Evolutionary conservation across 805 yeast species (phyloP).

Genomic region (Yarrowia bubula): DNA sequence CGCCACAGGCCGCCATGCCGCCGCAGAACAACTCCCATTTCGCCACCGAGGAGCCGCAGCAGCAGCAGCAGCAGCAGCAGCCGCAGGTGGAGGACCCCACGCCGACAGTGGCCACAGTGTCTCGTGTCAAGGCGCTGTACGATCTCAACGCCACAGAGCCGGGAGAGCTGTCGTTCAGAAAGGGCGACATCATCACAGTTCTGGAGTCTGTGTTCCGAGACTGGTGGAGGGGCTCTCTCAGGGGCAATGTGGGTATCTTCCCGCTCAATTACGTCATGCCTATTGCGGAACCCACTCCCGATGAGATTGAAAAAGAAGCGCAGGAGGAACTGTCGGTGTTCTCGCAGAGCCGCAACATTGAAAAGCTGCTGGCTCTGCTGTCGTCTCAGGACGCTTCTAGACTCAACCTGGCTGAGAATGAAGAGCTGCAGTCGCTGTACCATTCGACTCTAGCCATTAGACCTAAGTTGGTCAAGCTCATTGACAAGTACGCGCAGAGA

Average conservation of each 20-base stretch:
- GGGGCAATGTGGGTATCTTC: slow-evolving; percentile 81
- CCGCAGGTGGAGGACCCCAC: slow-evolving; percentile 26
- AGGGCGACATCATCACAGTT: slow-evolving; percentile 85
- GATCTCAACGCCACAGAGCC: slow-evolving; percentile 75
- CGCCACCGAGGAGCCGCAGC: background rate
- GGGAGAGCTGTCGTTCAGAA: slow-evolving; percentile 81
- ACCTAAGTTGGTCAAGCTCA: slow-evolving; percentile 66
- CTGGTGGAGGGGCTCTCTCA: slow-evolving; percentile 91
- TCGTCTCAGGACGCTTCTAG: slow-evolving; percentile 40
- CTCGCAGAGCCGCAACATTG: slow-evolving; percentile 59
- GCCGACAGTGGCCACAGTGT: slow-evolving; percentile 44
- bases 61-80: slow-evolving; percentile 32
- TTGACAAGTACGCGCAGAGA: slow-evolving; percentile 74
- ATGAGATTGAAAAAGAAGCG: slow-evolving; percentile 54
- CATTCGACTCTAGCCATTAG: slow-evolving; percentile 70
- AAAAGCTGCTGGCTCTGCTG: slow-evolving; percentile 60
- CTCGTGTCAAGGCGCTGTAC: slow-evolving; percentile 79
- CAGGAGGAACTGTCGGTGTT: slow-evolving; percentile 55
- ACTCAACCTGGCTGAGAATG: slow-evolving; percentile 48
- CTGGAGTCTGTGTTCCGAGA: slow-evolving; percentile 85
- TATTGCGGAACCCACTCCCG: slow-evolving; percentile 60
- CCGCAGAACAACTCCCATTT: background rate
- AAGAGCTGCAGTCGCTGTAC: slow-evolving; percentile 70
- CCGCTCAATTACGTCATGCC: slow-evolving; percentile 91
- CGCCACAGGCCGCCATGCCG: background rate